Evolutionary conservation across 2,329 filamentous ascomycete genomes (phyloP).

Genomic region (Keithomyces neogunnii): DNA sequence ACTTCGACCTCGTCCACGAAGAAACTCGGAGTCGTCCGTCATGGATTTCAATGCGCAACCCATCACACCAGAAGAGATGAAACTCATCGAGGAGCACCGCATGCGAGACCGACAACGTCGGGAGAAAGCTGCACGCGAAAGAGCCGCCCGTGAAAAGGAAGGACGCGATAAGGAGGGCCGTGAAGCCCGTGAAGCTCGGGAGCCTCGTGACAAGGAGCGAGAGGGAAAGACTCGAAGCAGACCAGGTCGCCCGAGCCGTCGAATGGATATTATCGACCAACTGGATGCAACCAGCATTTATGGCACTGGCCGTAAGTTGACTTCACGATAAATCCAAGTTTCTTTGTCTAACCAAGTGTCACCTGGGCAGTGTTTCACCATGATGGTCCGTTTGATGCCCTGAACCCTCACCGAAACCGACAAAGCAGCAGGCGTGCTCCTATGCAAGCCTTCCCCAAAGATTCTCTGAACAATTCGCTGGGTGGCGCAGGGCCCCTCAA

Average conservation of each 20-base stretch:
- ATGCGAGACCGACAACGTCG: conserved; percentile 15
- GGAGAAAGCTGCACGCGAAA: conserved; percentile 10
- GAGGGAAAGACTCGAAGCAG: conserved; percentile 37
- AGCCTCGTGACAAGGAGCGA: conserved; percentile 36
- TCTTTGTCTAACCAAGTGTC: neutral
- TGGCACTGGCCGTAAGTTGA: conserved; percentile 71
- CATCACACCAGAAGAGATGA: conserved; percentile 45
- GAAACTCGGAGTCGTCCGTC: conserved; percentile 75
- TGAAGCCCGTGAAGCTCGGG: conserved; percentile 13
- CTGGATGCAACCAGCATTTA: conserved; percentile 95
- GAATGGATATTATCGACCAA: conserved; percentile 89
- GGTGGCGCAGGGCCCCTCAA: conserved; percentile 84
- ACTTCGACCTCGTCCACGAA: conserved; percentile 43
- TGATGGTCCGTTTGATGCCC: conserved; percentile 93
- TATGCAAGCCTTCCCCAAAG: conserved; percentile 93
- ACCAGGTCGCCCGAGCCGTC: conserved; percentile 37
- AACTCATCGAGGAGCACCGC: conserved; percentile 28
- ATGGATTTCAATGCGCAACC: conserved; percentile 49
- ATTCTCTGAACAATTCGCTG: conserved; percentile 84
- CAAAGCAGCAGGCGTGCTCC: conserved; percentile 75
- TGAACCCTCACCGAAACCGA: conserved; percentile 88
- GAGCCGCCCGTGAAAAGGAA: conserved; percentile 4
- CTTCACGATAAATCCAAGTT: neutral
- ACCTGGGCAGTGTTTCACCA: conserved; percentile 78
- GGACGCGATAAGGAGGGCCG: conserved; percentile 9